Base-by-base conservation (phyloP, 768 basidiomycete species). In the Leccinum pellstonianum region DNA sequence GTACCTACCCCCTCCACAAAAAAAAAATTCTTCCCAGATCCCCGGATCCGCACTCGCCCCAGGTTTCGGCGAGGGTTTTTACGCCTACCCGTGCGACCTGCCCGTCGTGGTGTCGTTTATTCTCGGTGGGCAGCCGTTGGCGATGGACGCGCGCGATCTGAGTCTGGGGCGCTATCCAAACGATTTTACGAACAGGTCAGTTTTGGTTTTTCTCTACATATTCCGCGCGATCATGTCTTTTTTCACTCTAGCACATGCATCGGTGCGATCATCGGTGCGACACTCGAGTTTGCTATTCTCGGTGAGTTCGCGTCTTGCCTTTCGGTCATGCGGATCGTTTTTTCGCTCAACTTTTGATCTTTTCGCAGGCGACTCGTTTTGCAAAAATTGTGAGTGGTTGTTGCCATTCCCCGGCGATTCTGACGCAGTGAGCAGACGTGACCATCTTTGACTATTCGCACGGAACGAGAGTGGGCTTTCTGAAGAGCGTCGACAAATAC, bases 381-480 rank as follows among this genome's bases (percentile, higher is more conserved):
- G 88, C 50, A 89, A 88, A 74, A 86, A 83, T 10, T 89, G 87
- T 85, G 60, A 68, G 83, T 46, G 41, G 7, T 27, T 46, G 21
- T 27, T 11, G 15, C 43, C 17, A 0, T 41, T 41, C 3, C 8
- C 9, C 9, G 41, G 17, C 17, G n/a, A 2, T 12, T 52, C 60
- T 65, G 58, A 63, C 5, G 47, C 21, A 12, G 33, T 33, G 23
- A 27, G 29, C 57, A 87, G 85, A 85, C 81, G 84, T 88, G 66
- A 76, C 82, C 5, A 75, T 81, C 25, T 88, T 80, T 65, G 87
- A 88, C 69, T 85, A 86, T 60, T 76, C 80, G 5, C 76, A 82
- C 33, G 78, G 75, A 0, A 80, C 70, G 5, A 76, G 84, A 47
- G 78, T 88, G 4, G 87, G 87, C 3, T 83, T 89, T 58, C 77